Base-by-base conservation (phyloP, 2,329 filamentous ascomycete genomes). In the Trichoderma arundinaceum region DNA sequence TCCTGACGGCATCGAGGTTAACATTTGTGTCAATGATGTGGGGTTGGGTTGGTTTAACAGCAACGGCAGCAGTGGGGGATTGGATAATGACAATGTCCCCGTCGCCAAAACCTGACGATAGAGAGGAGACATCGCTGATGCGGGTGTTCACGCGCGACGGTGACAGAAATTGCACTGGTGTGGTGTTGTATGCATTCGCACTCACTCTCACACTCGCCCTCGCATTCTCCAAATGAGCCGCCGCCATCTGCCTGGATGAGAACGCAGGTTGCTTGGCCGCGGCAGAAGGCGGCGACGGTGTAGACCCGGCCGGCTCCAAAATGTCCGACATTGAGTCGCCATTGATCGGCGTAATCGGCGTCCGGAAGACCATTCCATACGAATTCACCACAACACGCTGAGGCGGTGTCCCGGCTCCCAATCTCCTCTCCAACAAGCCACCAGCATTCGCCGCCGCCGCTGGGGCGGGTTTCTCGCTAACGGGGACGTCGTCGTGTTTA, bases 51-150 rank as follows among this genome's bases (percentile, higher is more conserved):
- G 57, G 10, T 32, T 48, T 54, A 19, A 13, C 19, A 28, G 57
- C 48, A 44, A 9, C 17, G 13, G 41, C 39, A 51, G 64, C 57
- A 65, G 75, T 69, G 33, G 74, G 76, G 6, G 80, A 79, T 13
- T 49, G 33, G 4, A 44, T 54, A 32, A 84, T 74, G 38, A 86
- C 80, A 33, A 88, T 85, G 51, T 88, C 84, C 28, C 82, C 85
- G 70, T 89, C 86, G 17, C 87, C 87, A 68, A 89, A 89, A 7
- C 86, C 87, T 0, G 87, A 89, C 0, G 87, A 89, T 4, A 89
- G 77, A 0, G 86, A 89, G 0, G 87, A 88, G 38, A 87, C 71
- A 54, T 83, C 82, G 66, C 83, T 86, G 4, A 76, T 72, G 7
- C 81, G 78, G 38, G 22, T 33, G 8, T 38, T 81, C 79, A 2